A percentile compares a stretch with the other conserved stretches of the same genome.
These are phyloP conservation scores for Fusarium duplospermum DNA, from an alignment of 2,329 filamentous ascomycete genomes.

Conservation along the genomic window DNA sequence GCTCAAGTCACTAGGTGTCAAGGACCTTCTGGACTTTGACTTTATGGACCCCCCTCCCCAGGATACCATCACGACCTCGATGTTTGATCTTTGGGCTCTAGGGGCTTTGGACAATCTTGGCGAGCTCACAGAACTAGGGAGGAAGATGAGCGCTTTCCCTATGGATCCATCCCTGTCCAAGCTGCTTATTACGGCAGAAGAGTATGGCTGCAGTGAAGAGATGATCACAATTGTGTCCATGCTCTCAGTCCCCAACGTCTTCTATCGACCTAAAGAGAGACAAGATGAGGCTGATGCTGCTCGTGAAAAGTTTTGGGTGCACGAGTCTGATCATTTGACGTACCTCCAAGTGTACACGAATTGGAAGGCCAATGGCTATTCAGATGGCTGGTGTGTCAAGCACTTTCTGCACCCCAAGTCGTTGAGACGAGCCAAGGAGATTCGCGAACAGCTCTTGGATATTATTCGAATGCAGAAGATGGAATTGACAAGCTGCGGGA, in stretches of 20 bases:
- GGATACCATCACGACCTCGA: conserved; percentile 95
- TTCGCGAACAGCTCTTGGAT: conserved; percentile 90
- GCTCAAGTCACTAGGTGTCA: conserved; percentile 93
- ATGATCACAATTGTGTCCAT: conserved; percentile 99
- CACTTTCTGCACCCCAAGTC: conserved; percentile 98
- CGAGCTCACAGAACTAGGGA: conserved; percentile 86
- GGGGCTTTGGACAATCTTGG: conserved; percentile 95
- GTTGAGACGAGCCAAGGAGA: conserved; percentile 89
- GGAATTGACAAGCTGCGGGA: conserved; percentile 87
- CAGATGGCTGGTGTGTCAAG: conserved; percentile 90
- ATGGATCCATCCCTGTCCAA: conserved; percentile 98
- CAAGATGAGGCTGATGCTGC: conserved; percentile 96
- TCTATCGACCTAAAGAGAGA: conserved; percentile 95
- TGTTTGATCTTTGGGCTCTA: conserved; percentile 97
- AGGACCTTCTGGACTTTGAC: conserved; percentile 94
- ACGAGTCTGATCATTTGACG: conserved; percentile 96
- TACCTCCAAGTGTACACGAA: conserved; percentile 95
- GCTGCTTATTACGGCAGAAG: conserved; percentile 88
- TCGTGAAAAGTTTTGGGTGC: conserved; percentile 97
- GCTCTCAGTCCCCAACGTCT: conserved; percentile 95
- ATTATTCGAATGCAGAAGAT: conserved; percentile 97
- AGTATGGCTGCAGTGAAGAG: conserved; percentile 94
- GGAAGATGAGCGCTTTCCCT: conserved; percentile 95
- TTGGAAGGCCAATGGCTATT: conserved; percentile 91
- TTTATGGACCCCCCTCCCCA: conserved; percentile 99